Evolutionary conservation across 257 asterid species (phyloP).

Genomic region (Prunella vulgaris): DNA sequence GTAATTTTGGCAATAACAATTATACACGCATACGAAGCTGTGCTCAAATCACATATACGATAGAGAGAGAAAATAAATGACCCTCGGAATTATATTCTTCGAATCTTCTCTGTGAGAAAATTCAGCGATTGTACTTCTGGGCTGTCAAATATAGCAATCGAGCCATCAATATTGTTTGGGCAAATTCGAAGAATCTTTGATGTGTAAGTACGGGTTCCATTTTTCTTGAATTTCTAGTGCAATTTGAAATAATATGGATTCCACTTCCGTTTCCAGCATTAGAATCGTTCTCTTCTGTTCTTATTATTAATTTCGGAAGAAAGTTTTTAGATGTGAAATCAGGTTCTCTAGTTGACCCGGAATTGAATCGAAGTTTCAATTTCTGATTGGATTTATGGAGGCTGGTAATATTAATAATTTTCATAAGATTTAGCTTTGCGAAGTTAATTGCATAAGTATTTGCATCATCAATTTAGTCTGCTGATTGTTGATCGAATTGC

Average conservation of each 20-base stretch:
- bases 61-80: conserved; percentile 25
- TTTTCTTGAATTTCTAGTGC: conserved; percentile 7
- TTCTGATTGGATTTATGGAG: conserved; percentile 11
- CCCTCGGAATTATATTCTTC: conserved; percentile 29
- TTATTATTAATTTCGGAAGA: background rate
- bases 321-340: conserved; percentile 26
- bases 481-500: conserved; percentile 28
- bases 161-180: conserved; percentile 29
- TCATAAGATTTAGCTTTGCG: background rate
- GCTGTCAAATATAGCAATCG: conserved; percentile 33
- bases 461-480: conserved; percentile 26
- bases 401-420: background rate
- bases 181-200: conserved; percentile 28
- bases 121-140: conserved; percentile 25
- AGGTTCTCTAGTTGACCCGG: conserved; percentile 17
- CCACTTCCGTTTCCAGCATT: conserved; percentile 5
- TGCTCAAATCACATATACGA: conserved; percentile 23
- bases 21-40: too few species aligned
- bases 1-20: too few species aligned
- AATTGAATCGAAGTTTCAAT: conserved; percentile 21
- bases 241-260: conserved; percentile 17
- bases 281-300: conserved; percentile 15
- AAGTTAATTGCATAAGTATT: background rate
- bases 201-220: conserved; percentile 33
- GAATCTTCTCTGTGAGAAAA: conserved; percentile 29